phyloP scores from a whole-genome alignment of 192 early-diverging fungal genomes.

The Piromyces finnis region DNA sequence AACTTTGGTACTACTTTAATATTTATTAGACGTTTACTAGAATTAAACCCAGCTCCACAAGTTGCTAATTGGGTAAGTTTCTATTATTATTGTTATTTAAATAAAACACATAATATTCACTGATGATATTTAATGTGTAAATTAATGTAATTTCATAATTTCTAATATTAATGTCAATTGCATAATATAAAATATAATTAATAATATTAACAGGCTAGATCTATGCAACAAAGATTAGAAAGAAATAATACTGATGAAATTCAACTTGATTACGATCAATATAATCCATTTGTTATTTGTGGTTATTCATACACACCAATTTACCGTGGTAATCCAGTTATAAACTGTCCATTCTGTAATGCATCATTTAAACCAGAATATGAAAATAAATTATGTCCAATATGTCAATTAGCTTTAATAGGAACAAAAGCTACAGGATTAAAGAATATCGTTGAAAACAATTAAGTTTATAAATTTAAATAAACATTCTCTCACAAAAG shows the following conservation, averaged over 20 bases:
- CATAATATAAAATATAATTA: too few relatives aligned
- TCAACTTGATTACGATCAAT: constrained; percentile 78
- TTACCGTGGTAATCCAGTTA: constrained; percentile 61
- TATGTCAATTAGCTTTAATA: constrained; percentile 74
- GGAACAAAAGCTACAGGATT: constrained; percentile 60
- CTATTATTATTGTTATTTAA: too few relatives aligned
- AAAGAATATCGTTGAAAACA: constrained; percentile 14
- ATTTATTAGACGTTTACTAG: constrained; percentile 79
- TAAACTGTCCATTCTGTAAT: constrained; percentile 73
- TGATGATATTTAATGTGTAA: too few relatives aligned
- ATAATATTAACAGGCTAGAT: constrained; percentile 4
- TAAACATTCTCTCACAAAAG: neutral
- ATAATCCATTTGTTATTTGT: constrained; percentile 86
- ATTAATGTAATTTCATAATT: too few relatives aligned
- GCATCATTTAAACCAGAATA: constrained; percentile 74
- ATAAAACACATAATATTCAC: too few relatives aligned
- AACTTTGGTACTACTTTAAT: constrained; percentile 71
- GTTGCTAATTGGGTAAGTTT: constrained; percentile 50
- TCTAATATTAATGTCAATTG: too few relatives aligned
- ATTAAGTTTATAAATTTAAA: neutral
- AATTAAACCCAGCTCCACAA: constrained; percentile 60
- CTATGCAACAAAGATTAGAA: constrained; percentile 6
- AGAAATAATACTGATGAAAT: constrained; percentile 59
- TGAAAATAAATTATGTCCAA: constrained; percentile 54
- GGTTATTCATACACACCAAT: constrained; percentile 73